Percentiles rank a stretch among this genome's conserved stretches.
phyloP scores from a whole-genome alignment of 139 green algal species.

The Chlamydomonas sp. region DNA sequence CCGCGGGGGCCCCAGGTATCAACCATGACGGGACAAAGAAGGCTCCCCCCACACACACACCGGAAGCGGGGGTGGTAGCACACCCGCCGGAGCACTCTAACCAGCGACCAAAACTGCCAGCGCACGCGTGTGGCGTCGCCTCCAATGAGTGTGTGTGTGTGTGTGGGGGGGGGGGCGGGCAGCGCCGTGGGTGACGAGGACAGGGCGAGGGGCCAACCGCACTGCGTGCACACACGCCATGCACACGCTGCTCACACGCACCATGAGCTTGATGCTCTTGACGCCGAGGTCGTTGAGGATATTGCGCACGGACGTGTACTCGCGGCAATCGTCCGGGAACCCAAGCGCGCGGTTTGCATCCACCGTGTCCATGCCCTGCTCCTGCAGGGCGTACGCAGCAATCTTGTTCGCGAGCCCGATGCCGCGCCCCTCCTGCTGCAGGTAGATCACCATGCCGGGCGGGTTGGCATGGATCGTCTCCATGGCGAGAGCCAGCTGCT shows the following conservation, averaged over 20 bases:
- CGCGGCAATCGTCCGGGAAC: conserved; percentile 84
- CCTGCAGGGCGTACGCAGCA: conserved; percentile 87
- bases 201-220: neutral
- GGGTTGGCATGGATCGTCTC: conserved; percentile 57
- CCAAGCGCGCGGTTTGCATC: conserved; percentile 89
- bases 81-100: too few relatives aligned
- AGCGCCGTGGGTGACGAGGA: neutral
- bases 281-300: conserved; percentile 80
- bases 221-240: too few relatives aligned
- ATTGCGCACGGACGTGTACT: conserved; percentile 84
- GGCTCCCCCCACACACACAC: too few relatives aligned
- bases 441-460: conserved; percentile 84
- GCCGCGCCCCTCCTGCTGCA: conserved; percentile 90
- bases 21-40: too few relatives aligned
- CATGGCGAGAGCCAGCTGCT: conserved; percentile 82
- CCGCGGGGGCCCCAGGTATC: too few relatives aligned
- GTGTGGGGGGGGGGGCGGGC: too few relatives aligned
- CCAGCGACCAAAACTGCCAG: too few relatives aligned
- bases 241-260: too few relatives aligned
- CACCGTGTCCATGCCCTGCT: conserved; percentile 87
- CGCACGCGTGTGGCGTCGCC: too few relatives aligned
- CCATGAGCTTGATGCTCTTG: conserved; percentile 72
- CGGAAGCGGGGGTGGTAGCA: too few relatives aligned
- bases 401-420: conserved; percentile 97
- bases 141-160: too few relatives aligned